These are phyloP conservation scores for Chimonanthus praecox DNA, from an alignment of 164 flowering plant species.

Conservation along the genomic window DNA sequence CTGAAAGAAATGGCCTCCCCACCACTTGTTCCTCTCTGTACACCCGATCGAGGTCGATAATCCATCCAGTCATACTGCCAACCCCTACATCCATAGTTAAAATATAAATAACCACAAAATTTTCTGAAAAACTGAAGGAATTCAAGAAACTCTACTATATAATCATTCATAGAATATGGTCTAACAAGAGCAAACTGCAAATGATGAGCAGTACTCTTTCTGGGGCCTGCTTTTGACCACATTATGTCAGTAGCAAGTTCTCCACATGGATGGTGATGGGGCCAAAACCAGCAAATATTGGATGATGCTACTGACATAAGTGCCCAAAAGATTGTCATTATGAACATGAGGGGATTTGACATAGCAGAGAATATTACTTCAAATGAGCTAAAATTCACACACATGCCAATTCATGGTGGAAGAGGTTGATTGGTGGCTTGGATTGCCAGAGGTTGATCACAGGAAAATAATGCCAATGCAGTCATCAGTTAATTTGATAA, in stretches of 20 bases:
- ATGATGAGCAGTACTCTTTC: background rate
- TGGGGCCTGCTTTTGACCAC: background rate
- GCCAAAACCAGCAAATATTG: too few species aligned
- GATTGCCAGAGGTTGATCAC: too few species aligned
- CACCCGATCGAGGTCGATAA: constrained; percentile 73
- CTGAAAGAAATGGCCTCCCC: constrained; percentile 81
- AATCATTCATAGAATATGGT: background rate
- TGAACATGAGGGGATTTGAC: too few species aligned
- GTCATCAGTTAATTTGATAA: too few species aligned
- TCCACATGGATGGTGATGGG: background rate
- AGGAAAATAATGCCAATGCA: too few species aligned
- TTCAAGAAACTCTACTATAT: too few species aligned
- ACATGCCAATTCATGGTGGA: too few species aligned
- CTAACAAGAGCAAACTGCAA: background rate
- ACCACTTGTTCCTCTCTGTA: constrained; percentile 78
- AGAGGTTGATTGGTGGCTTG: too few species aligned
- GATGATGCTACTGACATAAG: too few species aligned
- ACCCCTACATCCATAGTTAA: constrained; percentile 28
- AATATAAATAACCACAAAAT: background rate
- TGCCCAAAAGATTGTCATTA: too few species aligned
- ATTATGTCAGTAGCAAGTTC: background rate
- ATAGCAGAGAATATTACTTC: too few species aligned
- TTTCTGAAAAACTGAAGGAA: background rate
- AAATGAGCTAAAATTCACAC: too few species aligned
- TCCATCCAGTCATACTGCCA: constrained; percentile 86